These are phyloP conservation scores for Microdochium bolleyi DNA, from an alignment of 2,329 filamentous ascomycete species.

Conservation along the genomic window DNA sequence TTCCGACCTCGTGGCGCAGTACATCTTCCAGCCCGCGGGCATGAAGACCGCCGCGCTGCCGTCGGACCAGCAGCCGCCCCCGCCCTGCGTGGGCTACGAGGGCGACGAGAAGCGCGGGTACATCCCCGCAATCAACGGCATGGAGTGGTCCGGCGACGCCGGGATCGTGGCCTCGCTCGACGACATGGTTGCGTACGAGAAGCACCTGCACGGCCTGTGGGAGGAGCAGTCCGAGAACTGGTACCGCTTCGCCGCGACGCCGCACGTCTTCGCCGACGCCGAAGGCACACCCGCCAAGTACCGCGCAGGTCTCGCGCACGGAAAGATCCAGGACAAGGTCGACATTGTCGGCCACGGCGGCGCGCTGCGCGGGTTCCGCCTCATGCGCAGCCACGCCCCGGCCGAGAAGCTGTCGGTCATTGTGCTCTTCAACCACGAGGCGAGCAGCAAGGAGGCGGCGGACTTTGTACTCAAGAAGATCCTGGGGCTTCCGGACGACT, in stretches of 20 bases:
- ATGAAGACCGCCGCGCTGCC: conserved; percentile 31
- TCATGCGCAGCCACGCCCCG: conserved; percentile 24
- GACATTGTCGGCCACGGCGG: conserved; percentile 28
- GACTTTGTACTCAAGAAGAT: conserved; percentile 21
- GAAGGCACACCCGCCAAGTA: conserved; percentile 26
- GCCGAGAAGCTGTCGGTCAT: conserved; percentile 26
- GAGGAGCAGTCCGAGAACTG: conserved; percentile 18
- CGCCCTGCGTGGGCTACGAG: conserved; percentile 34
- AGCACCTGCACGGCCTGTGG: conserved; percentile 23
- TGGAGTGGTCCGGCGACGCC: conserved; percentile 37
- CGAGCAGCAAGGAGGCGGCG: conserved; percentile 14
- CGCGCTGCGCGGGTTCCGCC: conserved; percentile 30
- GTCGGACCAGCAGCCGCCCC: conserved; percentile 25
- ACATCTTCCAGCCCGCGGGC: conserved; percentile 28
- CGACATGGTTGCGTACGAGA: conserved; percentile 38
- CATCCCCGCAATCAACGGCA: conserved; percentile 25
- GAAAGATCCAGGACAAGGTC: conserved; percentile 13
- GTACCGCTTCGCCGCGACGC: conserved; percentile 21
- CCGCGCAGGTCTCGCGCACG: conserved; percentile 24
- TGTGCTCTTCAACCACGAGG: conserved; percentile 30
- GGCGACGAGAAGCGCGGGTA: conserved; percentile 27
- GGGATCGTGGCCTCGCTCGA: conserved; percentile 31
- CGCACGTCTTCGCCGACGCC: background rate
- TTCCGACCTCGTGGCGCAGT: conserved; percentile 22
- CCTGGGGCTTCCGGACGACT: conserved; percentile 13